Evolutionary conservation across 805 yeast species (phyloP), one percentile per base, ranked within the genome.

Genomic region (Priceomyces medius): DNA sequence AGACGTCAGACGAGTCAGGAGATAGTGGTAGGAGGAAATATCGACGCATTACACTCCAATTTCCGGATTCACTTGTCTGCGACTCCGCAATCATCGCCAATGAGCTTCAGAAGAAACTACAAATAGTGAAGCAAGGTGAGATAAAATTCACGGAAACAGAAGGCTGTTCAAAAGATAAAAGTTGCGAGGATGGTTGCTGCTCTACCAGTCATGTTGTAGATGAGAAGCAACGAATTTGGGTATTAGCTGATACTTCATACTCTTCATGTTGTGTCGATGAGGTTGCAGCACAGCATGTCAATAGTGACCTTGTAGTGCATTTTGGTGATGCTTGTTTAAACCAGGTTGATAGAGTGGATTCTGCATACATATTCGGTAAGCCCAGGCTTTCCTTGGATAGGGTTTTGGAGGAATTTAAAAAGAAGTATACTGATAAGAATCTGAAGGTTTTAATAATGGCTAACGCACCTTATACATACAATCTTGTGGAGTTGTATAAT

Each of bases 261-360:
- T 87, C 96, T 20, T 74, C 96, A 1, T 93, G 99, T 62, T 93
- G 99, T 64, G 84, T 91, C 8, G 99, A 93, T 61, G 97, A 90
- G 56, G 95, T 91, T 20, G 98, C 99, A 0, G 95, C 97, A 0
- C 90, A 86, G 56, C 99, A 93, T 61, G 95, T 91, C 12, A 58
- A 68, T 5, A 89, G 93, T 5, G 96, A 91, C 48, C 64, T 85
- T 3, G 88, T 93, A 20, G 80, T 90, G 2, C 99, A 93, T 63
- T 88, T 90, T 62, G 99, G 99, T 2, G 95, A 88, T 57, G 91
- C 98, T 0, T 93, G 99, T 61, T 63, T 93, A 56, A 89, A 85
- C 51, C 85, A 89, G 0, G 81, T 88, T 4, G 80, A 78, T 34
- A 78, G 79, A 33, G 58, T 88, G n/a, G 81, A 85, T 0, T 87